Base-by-base conservation (phyloP, 192 early-diverging fungal species). In the Lobulomyces angularis region DNA sequence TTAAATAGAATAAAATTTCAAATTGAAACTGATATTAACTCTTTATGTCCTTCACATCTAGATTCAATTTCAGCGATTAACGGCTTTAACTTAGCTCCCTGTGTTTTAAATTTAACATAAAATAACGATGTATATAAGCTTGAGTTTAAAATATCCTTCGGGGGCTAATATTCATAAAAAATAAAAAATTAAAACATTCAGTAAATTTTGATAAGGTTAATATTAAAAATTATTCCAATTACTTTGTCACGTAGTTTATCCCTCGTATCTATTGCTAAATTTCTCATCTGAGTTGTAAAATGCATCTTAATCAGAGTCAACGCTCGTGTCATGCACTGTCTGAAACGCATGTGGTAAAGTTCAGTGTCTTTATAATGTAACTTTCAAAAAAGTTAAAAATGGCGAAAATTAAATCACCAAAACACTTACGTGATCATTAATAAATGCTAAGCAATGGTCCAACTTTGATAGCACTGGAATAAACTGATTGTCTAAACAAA, bases 221-320 rank as follows among this genome's bases (percentile, higher is more conserved):
- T 45, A 8, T 50, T 40, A 23, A 20, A 11, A 11, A 53, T 26
- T 3, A 53, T 18, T 29, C 1, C 9, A 51, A 34, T 8, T 27
- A 50, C 59, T 30, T 55, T 28, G 21, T 51, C 43, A 23, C 37
- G 40, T 9, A 74, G 64, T 30, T 74, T 77, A 52, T 81, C 83
- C 24, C 62, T 50, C 8, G 80, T 62, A 22, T 88, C 81, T 16
- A 54, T 53, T 1, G 62, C 65, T 19, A 90, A 51, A 11, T 55
- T 58, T 19, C 83, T 71, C 53, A 91, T 59, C 2, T 64, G 67
- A 24, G 71, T 72, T 20, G 90, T 77, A 45, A 81, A 75, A 41
- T 88, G 69, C 71, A 88, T 81, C 50, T 96, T 96, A 54, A 98
- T 89, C 26, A 95, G 59, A 16, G 90, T 80, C 58, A 98, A 77